These are phyloP conservation scores for Picochlorum sp. DNA, from an alignment of 139 green algal genomes.

Conservation along the genomic window DNA sequence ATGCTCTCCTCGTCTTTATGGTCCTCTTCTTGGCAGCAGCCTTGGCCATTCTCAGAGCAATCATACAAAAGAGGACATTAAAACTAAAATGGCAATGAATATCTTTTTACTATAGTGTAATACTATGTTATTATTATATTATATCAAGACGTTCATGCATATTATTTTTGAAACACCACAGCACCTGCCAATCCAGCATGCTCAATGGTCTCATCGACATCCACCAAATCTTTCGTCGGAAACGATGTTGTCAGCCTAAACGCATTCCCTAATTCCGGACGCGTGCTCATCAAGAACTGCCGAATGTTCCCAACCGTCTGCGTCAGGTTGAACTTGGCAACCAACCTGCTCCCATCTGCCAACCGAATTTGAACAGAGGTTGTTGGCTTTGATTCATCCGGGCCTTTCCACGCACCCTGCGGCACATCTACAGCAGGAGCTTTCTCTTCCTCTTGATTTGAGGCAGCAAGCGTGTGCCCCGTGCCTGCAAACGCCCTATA, in stretches of 20 bases:
- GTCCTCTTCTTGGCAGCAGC: conserved; percentile 48
- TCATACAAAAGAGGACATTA: conserved; percentile 35
- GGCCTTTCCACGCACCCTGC: conserved; percentile 47
- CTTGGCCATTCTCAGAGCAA: conserved; percentile 31
- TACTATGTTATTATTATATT: not conserved
- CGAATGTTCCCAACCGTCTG: conserved; percentile 76
- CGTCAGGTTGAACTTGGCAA: conserved; percentile 73
- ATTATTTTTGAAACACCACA: conserved; percentile 70
- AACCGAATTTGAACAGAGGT: conserved; percentile 83
- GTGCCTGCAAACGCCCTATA: conserved; percentile 61
- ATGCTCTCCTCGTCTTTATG: conserved; percentile 73
- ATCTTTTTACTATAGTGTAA: conserved; percentile 1
- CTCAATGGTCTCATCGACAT: conserved; percentile 63
- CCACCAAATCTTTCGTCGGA: conserved; percentile 46
- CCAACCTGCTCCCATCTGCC: conserved; percentile 66
- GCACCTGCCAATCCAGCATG: conserved; percentile 66
- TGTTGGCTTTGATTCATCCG: conserved; percentile 56
- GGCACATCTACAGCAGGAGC: not conserved
- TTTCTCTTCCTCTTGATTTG: not conserved
- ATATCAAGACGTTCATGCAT: not conserved
- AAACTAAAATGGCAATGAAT: conserved; percentile 57
- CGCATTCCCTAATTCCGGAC: conserved; percentile 38
- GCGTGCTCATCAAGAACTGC: conserved; percentile 61
- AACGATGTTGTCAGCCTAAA: conserved; percentile 68
- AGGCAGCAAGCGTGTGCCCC: conserved; percentile 45